phyloP scores from a whole-genome alignment of 345 rosid genomes.

The Salix brachista region DNA sequence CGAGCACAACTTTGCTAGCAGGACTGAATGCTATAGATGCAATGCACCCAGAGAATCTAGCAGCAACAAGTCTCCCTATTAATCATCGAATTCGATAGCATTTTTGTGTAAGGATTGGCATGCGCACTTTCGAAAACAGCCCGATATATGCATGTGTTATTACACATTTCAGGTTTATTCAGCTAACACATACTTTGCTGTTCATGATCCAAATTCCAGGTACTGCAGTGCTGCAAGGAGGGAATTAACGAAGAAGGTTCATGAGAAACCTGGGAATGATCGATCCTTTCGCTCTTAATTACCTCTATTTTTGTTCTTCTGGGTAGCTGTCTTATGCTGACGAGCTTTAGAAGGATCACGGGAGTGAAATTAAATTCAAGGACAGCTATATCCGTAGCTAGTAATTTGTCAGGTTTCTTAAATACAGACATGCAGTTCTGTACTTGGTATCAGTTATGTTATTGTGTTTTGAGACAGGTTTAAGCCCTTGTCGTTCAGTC shows the following conservation, averaged over 20 bases:
- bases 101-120: not conserved
- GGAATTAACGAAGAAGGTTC: not conserved
- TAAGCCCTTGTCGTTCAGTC: not conserved
- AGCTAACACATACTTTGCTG: not conserved
- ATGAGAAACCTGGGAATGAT: not conserved
- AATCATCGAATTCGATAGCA: not conserved
- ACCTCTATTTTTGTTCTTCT: not conserved
- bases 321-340: slow-evolving; percentile 2
- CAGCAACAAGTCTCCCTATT: slow-evolving; percentile 10
- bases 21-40: slow-evolving; percentile 89
- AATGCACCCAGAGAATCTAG: slow-evolving; percentile 72
- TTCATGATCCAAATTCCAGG: not conserved
- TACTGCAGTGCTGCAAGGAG: not conserved
- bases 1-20: slow-evolving; percentile 89
- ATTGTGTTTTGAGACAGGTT: not conserved
- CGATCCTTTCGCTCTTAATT: not conserved
- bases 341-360: slow-evolving; percentile 14
- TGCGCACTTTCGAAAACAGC: not conserved
- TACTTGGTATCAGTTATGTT: not conserved
- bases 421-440: slow-evolving; percentile 21
- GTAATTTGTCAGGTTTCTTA: slow-evolving; percentile 20
- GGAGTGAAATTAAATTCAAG: not conserved
- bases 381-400: slow-evolving; percentile 16
- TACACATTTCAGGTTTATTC: not conserved
- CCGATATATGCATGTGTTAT: not conserved